A percentile compares a stretch with the other conserved stretches of the same genome.
Evolutionary conservation across 768 basidiomycete species (phyloP).

Genomic region (Leccinum disarticulatum): DNA sequence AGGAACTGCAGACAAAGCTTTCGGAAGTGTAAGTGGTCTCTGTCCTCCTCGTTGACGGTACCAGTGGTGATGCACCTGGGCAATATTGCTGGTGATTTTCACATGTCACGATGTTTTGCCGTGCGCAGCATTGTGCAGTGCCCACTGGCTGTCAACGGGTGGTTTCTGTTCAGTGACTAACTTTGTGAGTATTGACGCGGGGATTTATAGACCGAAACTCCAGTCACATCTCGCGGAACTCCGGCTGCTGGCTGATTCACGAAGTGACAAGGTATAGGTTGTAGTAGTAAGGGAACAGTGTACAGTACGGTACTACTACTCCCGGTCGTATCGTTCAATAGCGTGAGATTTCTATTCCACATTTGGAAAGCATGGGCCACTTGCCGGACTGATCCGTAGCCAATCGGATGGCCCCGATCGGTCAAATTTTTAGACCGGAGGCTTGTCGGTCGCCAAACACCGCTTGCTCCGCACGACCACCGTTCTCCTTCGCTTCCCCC

Average conservation of each 20-base stretch:
- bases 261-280: not conserved
- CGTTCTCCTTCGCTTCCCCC: constrained; percentile 14
- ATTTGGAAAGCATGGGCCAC: not conserved
- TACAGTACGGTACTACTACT: not conserved
- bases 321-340: not conserved
- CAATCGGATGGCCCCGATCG: constrained; percentile 30
- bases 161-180: not conserved
- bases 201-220: constrained; percentile 68
- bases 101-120: not conserved
- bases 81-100: not conserved
- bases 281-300: not conserved
- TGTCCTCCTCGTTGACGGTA: not conserved
- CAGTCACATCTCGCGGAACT: constrained; percentile 72
- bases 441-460: constrained; percentile 13
- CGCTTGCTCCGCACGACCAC: constrained; percentile 23
- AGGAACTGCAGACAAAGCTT: constrained; percentile 79
- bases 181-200: constrained; percentile 1
- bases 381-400: constrained; percentile 22
- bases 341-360: constrained; percentile 9
- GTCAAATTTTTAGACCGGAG: constrained; percentile 15
- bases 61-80: not conserved
- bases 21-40: constrained; percentile 73
- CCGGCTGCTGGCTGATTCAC: constrained; percentile 36
- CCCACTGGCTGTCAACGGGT: not conserved
- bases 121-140: not conserved